phyloP scores from a whole-genome alignment of 2,329 filamentous ascomycete species.

The Atkinsonella texensis region DNA sequence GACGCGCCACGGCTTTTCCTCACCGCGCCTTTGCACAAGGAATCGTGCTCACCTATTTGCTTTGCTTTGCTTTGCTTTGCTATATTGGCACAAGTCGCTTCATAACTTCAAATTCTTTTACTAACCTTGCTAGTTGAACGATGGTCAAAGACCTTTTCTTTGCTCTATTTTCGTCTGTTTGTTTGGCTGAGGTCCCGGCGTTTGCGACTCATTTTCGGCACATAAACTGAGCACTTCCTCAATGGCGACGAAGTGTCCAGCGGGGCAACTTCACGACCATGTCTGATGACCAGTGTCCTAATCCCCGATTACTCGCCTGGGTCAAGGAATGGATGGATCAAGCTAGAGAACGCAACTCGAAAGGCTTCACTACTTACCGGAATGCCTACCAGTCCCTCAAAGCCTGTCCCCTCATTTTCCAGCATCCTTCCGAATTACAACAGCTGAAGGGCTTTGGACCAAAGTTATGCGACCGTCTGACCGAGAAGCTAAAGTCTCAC shows the following conservation, averaged over 20 bases:
- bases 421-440: slow-evolving; percentile 61
- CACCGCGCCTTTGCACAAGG: neutral
- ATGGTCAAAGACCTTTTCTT: neutral
- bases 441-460: slow-evolving; percentile 64
- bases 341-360: slow-evolving; percentile 56
- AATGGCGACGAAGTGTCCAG: neutral
- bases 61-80: neutral
- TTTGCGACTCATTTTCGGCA: too few species aligned
- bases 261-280: neutral
- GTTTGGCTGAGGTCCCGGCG: too few species aligned
- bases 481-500: slow-evolving; percentile 45
- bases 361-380: slow-evolving; percentile 59
- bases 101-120: too few species aligned
- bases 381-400: slow-evolving; percentile 68
- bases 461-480: slow-evolving; percentile 58
- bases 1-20: neutral
- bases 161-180: neutral
- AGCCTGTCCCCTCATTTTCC: slow-evolving; percentile 57
- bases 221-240: neutral
- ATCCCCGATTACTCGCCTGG: slow-evolving; percentile 60
- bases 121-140: too few species aligned
- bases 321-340: slow-evolving; percentile 67
- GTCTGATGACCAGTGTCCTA: slow-evolving; percentile 39
- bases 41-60: neutral
- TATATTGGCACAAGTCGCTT: neutral